A percentile compares a stretch with the other conserved stretches of the same genome.
Evolutionary conservation across 345 rosid species (phyloP).

Genomic region (Eucalyptus dawsonii): DNA sequence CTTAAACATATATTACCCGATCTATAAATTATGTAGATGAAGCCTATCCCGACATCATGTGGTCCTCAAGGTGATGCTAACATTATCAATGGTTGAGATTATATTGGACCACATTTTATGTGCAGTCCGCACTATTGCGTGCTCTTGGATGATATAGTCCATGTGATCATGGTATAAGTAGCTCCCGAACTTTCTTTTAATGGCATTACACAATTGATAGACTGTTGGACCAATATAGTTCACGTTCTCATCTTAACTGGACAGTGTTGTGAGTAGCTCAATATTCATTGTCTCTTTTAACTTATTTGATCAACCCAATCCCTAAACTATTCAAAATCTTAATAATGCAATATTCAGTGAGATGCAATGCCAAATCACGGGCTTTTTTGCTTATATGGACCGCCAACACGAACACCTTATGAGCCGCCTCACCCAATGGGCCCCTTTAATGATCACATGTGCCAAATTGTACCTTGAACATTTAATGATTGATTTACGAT

Average conservation of each 20-base stretch:
- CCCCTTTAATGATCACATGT: background rate
- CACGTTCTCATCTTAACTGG: background rate
- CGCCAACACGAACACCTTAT: background rate
- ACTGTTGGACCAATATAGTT: background rate
- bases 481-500: background rate
- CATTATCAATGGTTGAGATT: too few relatives aligned
- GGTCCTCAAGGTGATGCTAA: background rate
- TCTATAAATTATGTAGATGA: background rate
- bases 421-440: background rate
- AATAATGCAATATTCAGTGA: background rate
- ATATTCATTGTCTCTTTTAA: background rate
- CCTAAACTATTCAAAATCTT: background rate
- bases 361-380: background rate
- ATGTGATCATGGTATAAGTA: too few relatives aligned
- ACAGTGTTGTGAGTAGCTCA: background rate
- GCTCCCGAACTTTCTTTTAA: background rate
- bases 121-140: rapidly evolving
- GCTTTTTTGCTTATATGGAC: background rate
- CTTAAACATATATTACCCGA: background rate
- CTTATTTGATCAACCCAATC: background rate
- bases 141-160: too few relatives aligned
- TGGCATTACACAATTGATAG: background rate
- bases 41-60: background rate
- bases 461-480: background rate
- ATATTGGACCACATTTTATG: too few relatives aligned